Conservation (phyloP, 1,139 yeast genomes). For the Spathaspora jeffriesii region DNA sequence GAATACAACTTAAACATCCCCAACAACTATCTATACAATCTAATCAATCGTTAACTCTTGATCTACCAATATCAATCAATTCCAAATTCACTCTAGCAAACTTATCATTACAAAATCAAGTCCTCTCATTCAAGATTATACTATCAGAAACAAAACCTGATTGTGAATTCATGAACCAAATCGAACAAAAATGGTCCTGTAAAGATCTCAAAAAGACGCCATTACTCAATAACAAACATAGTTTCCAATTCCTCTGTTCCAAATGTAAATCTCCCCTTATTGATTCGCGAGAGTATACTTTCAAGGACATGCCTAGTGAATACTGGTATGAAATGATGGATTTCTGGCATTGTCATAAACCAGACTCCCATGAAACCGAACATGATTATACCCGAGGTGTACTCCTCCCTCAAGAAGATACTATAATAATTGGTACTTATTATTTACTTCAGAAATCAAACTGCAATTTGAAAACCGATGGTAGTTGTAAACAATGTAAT, state of each 20-base stretch:
- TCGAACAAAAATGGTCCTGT: constrained; percentile 39
- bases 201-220: constrained; percentile 38
- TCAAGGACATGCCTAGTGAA: constrained; percentile 84
- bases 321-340: constrained; percentile 97
- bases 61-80: constrained; percentile 2
- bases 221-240: constrained; percentile 20
- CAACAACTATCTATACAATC: constrained; percentile 5
- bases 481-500: constrained; percentile 30
- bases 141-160: neutral
- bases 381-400: constrained; percentile 25
- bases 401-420: constrained; percentile 45
- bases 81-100: neutral
- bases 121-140: neutral
- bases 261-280: constrained; percentile 28
- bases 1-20: neutral
- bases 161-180: constrained; percentile 20
- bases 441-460: constrained; percentile 48
- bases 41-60: neutral
- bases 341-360: constrained; percentile 98
- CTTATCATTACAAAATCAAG: constrained; percentile 1
- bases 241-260: constrained; percentile 35
- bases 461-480: constrained; percentile 12
- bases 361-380: constrained; percentile 39
- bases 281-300: constrained; percentile 24
- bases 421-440: constrained; percentile 57